These are phyloP conservation scores for Podaxis sp. DNA, from an alignment of 768 basidiomycete species.

Conservation along the genomic window DNA sequence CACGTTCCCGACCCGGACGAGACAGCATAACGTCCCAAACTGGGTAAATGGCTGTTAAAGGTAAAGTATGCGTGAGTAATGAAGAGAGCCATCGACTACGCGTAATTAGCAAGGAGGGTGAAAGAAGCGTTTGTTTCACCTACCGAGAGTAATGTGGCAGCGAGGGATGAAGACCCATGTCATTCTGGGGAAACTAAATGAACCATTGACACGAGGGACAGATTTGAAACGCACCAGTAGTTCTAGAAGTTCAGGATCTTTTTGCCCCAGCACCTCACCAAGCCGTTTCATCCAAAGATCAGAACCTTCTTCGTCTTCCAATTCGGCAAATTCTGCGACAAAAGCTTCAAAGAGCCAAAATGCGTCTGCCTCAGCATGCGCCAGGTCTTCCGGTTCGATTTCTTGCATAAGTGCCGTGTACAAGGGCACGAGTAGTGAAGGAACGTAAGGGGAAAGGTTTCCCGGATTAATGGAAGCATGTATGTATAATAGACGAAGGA, in stretches of 20 bases:
- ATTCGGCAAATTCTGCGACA: constrained; percentile 67
- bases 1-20: constrained; percentile 51
- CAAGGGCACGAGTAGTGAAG: constrained; percentile 67
- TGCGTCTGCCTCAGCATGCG: constrained; percentile 74
- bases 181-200: constrained; percentile 37
- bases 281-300: constrained; percentile 62
- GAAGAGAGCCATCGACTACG: constrained; percentile 74
- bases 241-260: constrained; percentile 58
- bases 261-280: constrained; percentile 57
- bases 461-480: constrained; percentile 73
- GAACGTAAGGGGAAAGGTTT: constrained; percentile 62
- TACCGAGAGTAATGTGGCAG: constrained; percentile 82
- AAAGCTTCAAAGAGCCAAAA: constrained; percentile 83
- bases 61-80: constrained; percentile 70
- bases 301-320: constrained; percentile 68
- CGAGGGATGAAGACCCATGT: constrained; percentile 64
- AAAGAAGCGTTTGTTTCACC: constrained; percentile 23
- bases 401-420: constrained; percentile 64
- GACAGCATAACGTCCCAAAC: constrained; percentile 76
- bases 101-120: not conserved
- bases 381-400: constrained; percentile 54
- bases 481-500: constrained; percentile 69
- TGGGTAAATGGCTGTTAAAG: constrained; percentile 53
- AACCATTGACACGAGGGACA: not conserved
- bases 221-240: constrained; percentile 47